These are phyloP conservation scores for Triangularia setosa DNA, from an alignment of 2,329 filamentous ascomycete species.

Conservation along the genomic window DNA sequence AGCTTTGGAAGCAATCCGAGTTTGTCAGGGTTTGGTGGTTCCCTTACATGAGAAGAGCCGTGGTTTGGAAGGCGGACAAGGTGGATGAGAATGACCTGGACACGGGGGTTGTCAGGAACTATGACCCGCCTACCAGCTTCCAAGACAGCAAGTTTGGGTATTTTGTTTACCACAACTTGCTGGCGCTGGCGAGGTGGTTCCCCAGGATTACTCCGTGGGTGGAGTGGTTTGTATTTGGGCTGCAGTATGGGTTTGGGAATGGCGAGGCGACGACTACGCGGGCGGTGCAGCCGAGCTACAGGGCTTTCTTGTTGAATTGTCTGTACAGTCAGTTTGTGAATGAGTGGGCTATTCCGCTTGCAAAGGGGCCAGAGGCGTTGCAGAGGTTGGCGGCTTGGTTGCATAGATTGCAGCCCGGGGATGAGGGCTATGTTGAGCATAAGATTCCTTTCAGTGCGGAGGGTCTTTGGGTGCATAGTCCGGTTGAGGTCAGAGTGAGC, in stretches of 20 bases:
- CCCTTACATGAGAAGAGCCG: conserved; percentile 81
- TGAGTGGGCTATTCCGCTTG: conserved; percentile 90
- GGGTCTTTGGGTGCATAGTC: conserved; percentile 70
- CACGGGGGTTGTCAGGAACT: conserved; percentile 37
- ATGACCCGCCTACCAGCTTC: conserved; percentile 63
- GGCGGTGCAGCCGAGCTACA: conserved; percentile 73
- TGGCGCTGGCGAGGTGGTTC: conserved; percentile 73
- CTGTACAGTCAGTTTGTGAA: conserved; percentile 98
- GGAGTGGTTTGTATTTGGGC: conserved; percentile 94
- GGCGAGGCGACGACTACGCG: conserved; percentile 59
- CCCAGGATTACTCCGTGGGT: conserved; percentile 80
- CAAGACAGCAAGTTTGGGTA: conserved; percentile 82
- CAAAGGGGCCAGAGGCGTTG: conserved; percentile 82
- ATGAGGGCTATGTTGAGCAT: conserved; percentile 53
- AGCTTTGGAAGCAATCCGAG: conserved; percentile 79
- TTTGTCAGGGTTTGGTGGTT: conserved; percentile 98
- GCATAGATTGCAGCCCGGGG: conserved; percentile 55
- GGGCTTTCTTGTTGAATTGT: conserved; percentile 91
- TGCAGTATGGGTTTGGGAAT: conserved; percentile 83
- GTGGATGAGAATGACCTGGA: conserved; percentile 38
- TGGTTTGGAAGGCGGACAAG: conserved; percentile 79
- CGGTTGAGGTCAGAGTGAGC: conserved; percentile 72
- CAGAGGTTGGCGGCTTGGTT: conserved; percentile 82
- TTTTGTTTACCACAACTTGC: conserved; percentile 85
- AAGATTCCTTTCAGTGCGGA: conserved; percentile 66